A percentile compares a stretch with the other conserved stretches of the same genome.
Conservation (phyloP, 2,329 filamentous ascomycete genomes). For the Ascochyta viciae-villosae region DNA sequence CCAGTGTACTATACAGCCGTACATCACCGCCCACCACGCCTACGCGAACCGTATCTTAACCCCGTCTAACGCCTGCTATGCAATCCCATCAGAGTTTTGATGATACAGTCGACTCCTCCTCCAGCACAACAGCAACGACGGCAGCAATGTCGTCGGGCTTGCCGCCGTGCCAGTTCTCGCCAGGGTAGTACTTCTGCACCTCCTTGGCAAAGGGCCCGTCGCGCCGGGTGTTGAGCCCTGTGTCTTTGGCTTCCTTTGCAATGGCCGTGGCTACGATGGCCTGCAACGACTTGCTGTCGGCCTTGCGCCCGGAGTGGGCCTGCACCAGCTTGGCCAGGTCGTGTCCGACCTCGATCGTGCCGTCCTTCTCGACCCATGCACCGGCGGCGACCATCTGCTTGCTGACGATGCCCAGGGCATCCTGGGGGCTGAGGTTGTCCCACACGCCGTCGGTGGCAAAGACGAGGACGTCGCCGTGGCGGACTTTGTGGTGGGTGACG, state of each 20-base stretch:
- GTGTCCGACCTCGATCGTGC: slow-evolving; percentile 61
- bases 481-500: slow-evolving; percentile 75
- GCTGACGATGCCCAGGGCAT: slow-evolving; percentile 82
- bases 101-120: slow-evolving; percentile 24
- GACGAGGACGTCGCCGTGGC: slow-evolving; percentile 91
- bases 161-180: slow-evolving; percentile 86
- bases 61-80: slow-evolving; percentile 14
- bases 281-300: slow-evolving; percentile 68
- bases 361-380: slow-evolving; percentile 72
- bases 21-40: too few relatives aligned
- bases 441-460: slow-evolving; percentile 95
- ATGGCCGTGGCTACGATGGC: slow-evolving; percentile 80
- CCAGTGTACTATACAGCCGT: slow-evolving; percentile 11
- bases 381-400: slow-evolving; percentile 74
- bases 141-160: slow-evolving; percentile 97
- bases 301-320: slow-evolving; percentile 53
- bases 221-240: slow-evolving; percentile 79
- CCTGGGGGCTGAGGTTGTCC: slow-evolving; percentile 92
- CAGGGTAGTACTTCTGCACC: slow-evolving; percentile 84
- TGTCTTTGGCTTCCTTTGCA: slow-evolving; percentile 80
- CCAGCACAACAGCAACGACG: slow-evolving; percentile 65
- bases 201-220: slow-evolving; percentile 96
- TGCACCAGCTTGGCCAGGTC: slow-evolving; percentile 63
- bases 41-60: background rate
- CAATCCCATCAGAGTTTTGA: slow-evolving; percentile 16